phyloP scores from a whole-genome alignment of 257 asterid genomes.

The Plantago major region DNA sequence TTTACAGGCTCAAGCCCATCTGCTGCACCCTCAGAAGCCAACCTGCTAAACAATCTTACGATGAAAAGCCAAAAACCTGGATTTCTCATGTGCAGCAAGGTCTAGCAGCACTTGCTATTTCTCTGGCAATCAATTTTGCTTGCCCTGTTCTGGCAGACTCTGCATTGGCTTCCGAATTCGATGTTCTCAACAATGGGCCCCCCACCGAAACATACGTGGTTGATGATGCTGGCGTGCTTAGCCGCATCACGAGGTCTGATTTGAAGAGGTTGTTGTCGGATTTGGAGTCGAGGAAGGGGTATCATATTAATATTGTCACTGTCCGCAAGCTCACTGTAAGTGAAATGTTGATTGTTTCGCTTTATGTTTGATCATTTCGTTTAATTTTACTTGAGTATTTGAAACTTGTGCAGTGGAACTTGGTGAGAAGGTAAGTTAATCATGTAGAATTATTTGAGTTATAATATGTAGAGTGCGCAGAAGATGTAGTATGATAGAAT shows the following conservation, averaged over 20 bases:
- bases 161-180: conserved; percentile 85
- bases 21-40: conserved; percentile 48
- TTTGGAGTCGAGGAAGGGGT: conserved; percentile 93
- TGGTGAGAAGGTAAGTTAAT: no score
- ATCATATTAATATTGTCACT: conserved; percentile 77
- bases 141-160: conserved; percentile 47
- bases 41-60: conserved; percentile 27
- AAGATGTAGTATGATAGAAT: no score
- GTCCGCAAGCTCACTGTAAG: conserved; percentile 95
- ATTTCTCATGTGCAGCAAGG: conserved; percentile 69
- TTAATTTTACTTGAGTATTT: not conserved
- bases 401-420: not conserved
- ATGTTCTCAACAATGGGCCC: conserved; percentile 77
- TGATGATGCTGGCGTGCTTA: conserved; percentile 96
- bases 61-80: conserved; percentile 46
- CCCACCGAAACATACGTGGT: conserved; percentile 68
- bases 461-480: no score
- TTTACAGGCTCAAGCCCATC: conserved; percentile 41
- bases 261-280: conserved; percentile 73
- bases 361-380: not conserved
- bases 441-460: no score
- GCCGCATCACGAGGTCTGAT: conserved; percentile 82
- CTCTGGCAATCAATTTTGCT: conserved; percentile 67
- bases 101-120: conserved; percentile 75
- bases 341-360: not conserved